Percentiles rank a stretch among this genome's conserved stretches.
Conservation (phyloP, 345 rosid species). For the Lagerstroemia speciosa region DNA sequence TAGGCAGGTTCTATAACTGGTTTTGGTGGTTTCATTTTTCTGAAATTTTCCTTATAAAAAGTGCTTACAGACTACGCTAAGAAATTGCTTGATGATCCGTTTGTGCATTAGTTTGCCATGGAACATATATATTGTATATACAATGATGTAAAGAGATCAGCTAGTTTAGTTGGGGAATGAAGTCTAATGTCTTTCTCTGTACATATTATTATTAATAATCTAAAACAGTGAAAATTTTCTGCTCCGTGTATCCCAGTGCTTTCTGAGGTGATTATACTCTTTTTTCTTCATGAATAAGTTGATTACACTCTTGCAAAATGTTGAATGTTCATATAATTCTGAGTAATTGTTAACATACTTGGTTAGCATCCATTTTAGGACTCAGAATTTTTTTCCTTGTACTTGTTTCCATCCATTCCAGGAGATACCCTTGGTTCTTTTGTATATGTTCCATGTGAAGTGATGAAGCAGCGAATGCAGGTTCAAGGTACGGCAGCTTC, state of each 20-base stretch:
- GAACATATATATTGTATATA: background rate
- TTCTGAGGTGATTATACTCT: background rate
- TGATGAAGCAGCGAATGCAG: slow-evolving; percentile 97
- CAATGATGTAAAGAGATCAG: background rate
- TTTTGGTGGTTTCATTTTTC: background rate
- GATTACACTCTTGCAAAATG: background rate
- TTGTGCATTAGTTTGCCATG: background rate
- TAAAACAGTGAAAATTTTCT: background rate
- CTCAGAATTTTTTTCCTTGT: slow-evolving; percentile 19
- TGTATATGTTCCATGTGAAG: slow-evolving; percentile 93
- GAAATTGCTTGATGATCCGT: background rate
- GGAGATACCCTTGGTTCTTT: slow-evolving; percentile 95
- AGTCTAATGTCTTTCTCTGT: background rate
- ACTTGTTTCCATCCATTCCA: slow-evolving; percentile 29
- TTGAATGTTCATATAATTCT: background rate
- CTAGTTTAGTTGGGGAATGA: background rate
- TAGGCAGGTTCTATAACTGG: background rate
- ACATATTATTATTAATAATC: background rate
- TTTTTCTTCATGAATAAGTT: background rate
- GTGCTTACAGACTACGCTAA: background rate
- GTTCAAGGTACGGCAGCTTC: slow-evolving; percentile 77
- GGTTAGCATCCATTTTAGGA: background rate
- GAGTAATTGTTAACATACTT: background rate
- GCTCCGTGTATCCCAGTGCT: background rate
- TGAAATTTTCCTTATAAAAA: background rate